Evolutionary conservation across 1,284 basidiomycete species (phyloP).

Genomic region (Schizophyllum amplum): DNA sequence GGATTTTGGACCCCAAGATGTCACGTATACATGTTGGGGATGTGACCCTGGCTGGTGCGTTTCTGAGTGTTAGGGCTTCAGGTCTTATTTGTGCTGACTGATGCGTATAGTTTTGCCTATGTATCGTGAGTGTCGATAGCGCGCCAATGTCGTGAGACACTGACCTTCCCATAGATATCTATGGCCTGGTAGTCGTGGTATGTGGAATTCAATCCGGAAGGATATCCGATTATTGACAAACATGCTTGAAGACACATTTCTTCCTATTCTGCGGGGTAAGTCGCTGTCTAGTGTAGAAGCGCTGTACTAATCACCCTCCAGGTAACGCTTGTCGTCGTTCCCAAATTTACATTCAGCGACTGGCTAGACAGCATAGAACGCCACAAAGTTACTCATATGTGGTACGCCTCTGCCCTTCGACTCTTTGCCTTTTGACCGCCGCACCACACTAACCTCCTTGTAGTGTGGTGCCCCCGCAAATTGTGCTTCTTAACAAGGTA

Average conservation of each 20-base stretch:
- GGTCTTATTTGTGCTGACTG: not conserved
- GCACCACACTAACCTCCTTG: not conserved
- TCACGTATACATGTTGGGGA: constrained; percentile 31
- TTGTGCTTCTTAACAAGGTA: constrained; percentile 41
- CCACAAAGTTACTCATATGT: constrained; percentile 29
- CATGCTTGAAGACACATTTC: constrained; percentile 31
- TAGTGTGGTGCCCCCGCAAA: constrained; percentile 40
- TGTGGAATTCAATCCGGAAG: constrained; percentile 9
- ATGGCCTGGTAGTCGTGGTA: constrained; percentile 38
- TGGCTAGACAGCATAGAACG: constrained; percentile 31
- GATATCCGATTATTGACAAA: not conserved
- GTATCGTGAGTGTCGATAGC: constrained; percentile 28
- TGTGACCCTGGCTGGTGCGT: constrained; percentile 50
- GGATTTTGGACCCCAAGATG: constrained; percentile 32
- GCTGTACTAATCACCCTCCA: constrained; percentile 10
- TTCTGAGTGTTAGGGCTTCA: not conserved
- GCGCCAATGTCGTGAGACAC: constrained; percentile 1
- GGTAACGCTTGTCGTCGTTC: constrained; percentile 34
- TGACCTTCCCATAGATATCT: constrained; percentile 29
- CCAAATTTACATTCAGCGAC: constrained; percentile 34
- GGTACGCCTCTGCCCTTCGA: constrained; percentile 20
- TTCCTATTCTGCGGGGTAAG: constrained; percentile 34
- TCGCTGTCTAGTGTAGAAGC: constrained; percentile 1
- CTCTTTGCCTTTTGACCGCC: no score
- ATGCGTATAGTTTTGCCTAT: constrained; percentile 31